These are phyloP conservation scores for Aureobasidium sp. DNA, from an alignment of 2,329 filamentous ascomycete genomes.

Conservation along the genomic window DNA sequence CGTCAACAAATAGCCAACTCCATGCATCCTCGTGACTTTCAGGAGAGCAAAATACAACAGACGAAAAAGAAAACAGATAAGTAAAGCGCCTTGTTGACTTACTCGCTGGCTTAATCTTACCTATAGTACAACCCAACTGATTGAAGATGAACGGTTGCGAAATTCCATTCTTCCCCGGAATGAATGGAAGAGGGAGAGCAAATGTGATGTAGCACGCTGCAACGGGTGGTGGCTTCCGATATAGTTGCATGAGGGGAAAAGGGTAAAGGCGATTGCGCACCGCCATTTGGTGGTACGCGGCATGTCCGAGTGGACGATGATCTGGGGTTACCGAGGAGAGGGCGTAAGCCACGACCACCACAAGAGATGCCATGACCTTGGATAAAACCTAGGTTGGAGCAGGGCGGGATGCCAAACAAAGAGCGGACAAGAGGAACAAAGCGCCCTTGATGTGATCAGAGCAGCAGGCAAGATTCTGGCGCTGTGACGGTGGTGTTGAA, in stretches of 20 bases:
- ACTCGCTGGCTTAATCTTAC: not conserved
- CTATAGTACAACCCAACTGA: not conserved
- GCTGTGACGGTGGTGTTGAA: not conserved
- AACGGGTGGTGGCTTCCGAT: slow-evolving; percentile 5
- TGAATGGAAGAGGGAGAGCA: not conserved
- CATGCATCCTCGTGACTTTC: not conserved
- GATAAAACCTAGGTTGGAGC: not conserved
- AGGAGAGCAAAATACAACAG: not conserved
- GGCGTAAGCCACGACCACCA: not conserved
- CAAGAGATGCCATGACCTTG: not conserved
- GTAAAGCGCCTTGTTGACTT: not conserved
- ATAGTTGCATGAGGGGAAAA: slow-evolving; percentile 3
- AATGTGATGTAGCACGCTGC: not conserved
- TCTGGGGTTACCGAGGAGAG: not conserved
- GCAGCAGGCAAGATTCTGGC: not conserved
- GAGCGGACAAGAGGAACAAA: not conserved
- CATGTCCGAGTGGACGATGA: not conserved
- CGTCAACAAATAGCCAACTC: not conserved
- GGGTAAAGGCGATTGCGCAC: not conserved
- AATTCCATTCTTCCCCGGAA: slow-evolving; percentile 2
- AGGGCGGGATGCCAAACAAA: not conserved
- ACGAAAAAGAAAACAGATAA: not conserved
- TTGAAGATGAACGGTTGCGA: not conserved
- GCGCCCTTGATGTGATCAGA: not conserved
- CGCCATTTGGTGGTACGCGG: slow-evolving; percentile 2